Evolutionary conservation across 331 rosid species (phyloP).

Genomic region (Malus hybrid): DNA sequence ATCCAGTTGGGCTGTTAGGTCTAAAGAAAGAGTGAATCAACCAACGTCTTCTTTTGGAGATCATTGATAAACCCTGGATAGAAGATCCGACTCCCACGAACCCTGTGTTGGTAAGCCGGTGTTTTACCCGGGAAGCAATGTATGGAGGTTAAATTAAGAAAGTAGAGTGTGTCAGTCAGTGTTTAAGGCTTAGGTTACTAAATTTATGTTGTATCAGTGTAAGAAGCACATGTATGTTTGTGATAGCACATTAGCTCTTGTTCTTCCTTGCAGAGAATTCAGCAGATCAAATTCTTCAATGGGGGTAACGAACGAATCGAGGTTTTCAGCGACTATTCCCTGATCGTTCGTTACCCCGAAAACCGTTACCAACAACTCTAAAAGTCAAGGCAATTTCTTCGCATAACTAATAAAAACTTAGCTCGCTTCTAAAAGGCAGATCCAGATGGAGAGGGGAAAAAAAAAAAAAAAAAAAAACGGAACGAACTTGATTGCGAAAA

Average conservation of each 20-base stretch:
- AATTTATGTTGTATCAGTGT: not conserved
- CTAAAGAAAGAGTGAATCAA: not conserved
- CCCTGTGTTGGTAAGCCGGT: not conserved
- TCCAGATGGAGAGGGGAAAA: not conserved
- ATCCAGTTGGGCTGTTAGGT: not conserved
- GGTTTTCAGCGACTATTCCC: too few relatives aligned
- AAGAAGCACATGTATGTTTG: not conserved
- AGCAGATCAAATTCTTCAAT: too few relatives aligned
- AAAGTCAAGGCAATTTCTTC: too few relatives aligned
- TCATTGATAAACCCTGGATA: not conserved
- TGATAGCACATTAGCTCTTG: too few relatives aligned
- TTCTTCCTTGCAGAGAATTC: too few relatives aligned
- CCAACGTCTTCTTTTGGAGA: not conserved
- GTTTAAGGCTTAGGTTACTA: not conserved
- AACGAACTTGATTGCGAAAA: too few relatives aligned
- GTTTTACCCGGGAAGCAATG: not conserved
- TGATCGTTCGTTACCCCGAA: too few relatives aligned
- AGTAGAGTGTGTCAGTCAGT: not conserved
- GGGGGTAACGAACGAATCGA: too few relatives aligned
- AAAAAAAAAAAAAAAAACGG: too few relatives aligned
- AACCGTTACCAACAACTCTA: too few relatives aligned
- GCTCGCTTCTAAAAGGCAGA: not conserved
- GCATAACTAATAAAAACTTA: not conserved
- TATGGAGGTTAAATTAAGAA: not conserved
- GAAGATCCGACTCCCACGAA: not conserved